A percentile compares a stretch with the other conserved stretches of the same genome.
Conservation (phyloP, 2,329 filamentous ascomycete genomes). For the Knoxdaviesia capensis region DNA sequence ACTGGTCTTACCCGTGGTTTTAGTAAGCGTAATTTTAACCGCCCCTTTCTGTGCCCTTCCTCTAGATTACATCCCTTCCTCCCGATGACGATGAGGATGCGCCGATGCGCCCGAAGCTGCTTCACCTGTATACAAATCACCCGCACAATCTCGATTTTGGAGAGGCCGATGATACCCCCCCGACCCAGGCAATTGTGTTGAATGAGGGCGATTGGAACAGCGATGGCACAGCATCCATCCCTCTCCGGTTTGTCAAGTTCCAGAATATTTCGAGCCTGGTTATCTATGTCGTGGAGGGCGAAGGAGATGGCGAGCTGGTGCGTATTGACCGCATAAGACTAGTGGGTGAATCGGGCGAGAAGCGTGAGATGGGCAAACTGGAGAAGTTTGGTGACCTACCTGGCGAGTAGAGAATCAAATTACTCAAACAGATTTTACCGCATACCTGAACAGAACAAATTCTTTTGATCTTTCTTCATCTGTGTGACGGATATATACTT, state of each 20-base stretch:
- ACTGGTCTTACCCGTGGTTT: too few relatives aligned
- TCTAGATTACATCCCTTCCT: conserved; percentile 68
- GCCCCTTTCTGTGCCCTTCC: neutral
- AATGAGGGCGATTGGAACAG: conserved; percentile 62
- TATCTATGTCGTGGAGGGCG: conserved; percentile 69
- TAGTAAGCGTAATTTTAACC: too few relatives aligned
- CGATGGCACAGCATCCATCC: conserved; percentile 51
- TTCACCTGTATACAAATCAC: conserved; percentile 76
- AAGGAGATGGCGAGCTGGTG: conserved; percentile 60
- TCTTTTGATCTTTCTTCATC: too few relatives aligned
- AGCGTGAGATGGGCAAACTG: conserved; percentile 80
- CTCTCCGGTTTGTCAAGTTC: conserved; percentile 87
- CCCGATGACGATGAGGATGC: conserved; percentile 50
- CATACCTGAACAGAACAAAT: too few relatives aligned
- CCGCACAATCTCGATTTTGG: conserved; percentile 85
- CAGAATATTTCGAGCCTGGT: conserved; percentile 79
- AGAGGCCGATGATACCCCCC: conserved; percentile 70
- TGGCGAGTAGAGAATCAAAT: conserved; percentile 26
- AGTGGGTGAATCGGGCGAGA: conserved; percentile 78
- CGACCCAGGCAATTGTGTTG: conserved; percentile 64
- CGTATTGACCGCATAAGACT: conserved; percentile 61
- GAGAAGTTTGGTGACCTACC: conserved; percentile 77
- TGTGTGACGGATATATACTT: too few relatives aligned
- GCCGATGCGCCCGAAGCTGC: conserved; percentile 60
- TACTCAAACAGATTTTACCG: neutral